phyloP scores from a whole-genome alignment of 2,329 filamentous ascomycete genomes.

The Xylariaceae sp. region DNA sequence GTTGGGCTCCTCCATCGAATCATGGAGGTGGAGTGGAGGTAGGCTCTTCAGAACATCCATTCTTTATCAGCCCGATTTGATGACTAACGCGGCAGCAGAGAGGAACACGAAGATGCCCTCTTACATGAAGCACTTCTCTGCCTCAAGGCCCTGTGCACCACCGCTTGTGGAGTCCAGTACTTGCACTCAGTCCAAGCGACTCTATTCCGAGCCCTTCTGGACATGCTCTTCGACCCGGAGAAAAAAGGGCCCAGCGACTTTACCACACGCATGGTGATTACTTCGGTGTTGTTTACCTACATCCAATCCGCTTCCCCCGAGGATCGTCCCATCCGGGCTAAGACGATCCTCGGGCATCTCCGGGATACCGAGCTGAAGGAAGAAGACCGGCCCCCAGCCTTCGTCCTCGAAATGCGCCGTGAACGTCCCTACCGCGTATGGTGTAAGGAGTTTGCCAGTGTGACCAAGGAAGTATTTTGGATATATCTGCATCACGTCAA shows the following conservation, averaged over 20 bases:
- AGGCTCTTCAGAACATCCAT: constrained; percentile 30
- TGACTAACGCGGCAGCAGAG: constrained; percentile 48
- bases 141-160: constrained; percentile 91
- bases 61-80: neutral
- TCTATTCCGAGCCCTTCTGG: constrained; percentile 80
- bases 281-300: constrained; percentile 84
- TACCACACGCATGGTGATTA: constrained; percentile 85
- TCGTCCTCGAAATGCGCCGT: constrained; percentile 84
- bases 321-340: constrained; percentile 65
- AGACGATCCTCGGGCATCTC: constrained; percentile 72
- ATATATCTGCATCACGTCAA: constrained; percentile 96
- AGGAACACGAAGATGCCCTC: constrained; percentile 92
- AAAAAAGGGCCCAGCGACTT: constrained; percentile 98
- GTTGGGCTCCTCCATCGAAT: constrained; percentile 84
- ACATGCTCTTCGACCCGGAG: constrained; percentile 94
- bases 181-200: constrained; percentile 74
- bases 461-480: constrained; percentile 98
- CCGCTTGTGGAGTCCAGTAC: constrained; percentile 77
- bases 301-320: constrained; percentile 62
- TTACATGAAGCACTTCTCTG: constrained; percentile 90
- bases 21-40: constrained; percentile 95
- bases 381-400: constrained; percentile 71
- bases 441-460: constrained; percentile 87
- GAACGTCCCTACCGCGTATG: constrained; percentile 87
- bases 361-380: constrained; percentile 75